A percentile compares a stretch with the other conserved stretches of the same genome.
These are phyloP conservation scores for Vitis rotundifolia DNA, from an alignment of 164 flowering plant species.

Conservation along the genomic window DNA sequence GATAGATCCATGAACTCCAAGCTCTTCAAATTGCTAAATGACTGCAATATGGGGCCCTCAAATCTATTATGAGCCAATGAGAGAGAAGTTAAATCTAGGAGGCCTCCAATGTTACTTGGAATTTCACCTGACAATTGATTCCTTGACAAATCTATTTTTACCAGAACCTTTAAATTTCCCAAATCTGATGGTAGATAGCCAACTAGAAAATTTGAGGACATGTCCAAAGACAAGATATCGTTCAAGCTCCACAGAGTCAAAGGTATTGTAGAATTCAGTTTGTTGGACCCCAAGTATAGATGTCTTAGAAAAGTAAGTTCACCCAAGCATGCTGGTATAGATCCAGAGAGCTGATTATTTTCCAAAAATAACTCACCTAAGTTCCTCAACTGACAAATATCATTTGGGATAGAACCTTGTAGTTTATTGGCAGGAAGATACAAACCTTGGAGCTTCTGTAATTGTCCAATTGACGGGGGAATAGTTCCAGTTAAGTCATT, in stretches of 20 bases:
- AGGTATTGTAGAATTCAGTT: conserved; percentile 21
- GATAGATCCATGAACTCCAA: conserved; percentile 3
- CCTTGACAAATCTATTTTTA: conserved; percentile 12
- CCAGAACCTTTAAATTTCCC: conserved; percentile 18
- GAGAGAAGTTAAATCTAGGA: neutral
- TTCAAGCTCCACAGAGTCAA: conserved; percentile 15
- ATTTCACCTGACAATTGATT: conserved; percentile 21
- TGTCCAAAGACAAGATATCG: conserved; percentile 15
- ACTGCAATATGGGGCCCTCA: conserved; percentile 8
- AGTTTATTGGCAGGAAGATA: conserved; percentile 13
- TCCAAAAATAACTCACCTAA: conserved; percentile 5
- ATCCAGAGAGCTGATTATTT: conserved; percentile 23
- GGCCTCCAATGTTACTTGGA: conserved; percentile 5
- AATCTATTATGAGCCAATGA: conserved; percentile 9
- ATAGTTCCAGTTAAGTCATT: conserved; percentile 25
- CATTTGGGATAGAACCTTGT: conserved; percentile 19
- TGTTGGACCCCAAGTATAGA: conserved; percentile 21
- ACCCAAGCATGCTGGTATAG: conserved; percentile 25
- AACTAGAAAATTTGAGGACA: conserved; percentile 21
- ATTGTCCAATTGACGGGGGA: conserved; percentile 20
- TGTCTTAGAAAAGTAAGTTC: conserved; percentile 16
- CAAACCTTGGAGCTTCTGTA: conserved; percentile 8
- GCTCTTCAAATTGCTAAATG: neutral
- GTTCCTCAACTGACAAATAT: conserved; percentile 17
- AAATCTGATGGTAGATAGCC: conserved; percentile 17